Conservation (phyloP, 495 filamentous ascomycete species). For the Bacidia rubella region DNA sequence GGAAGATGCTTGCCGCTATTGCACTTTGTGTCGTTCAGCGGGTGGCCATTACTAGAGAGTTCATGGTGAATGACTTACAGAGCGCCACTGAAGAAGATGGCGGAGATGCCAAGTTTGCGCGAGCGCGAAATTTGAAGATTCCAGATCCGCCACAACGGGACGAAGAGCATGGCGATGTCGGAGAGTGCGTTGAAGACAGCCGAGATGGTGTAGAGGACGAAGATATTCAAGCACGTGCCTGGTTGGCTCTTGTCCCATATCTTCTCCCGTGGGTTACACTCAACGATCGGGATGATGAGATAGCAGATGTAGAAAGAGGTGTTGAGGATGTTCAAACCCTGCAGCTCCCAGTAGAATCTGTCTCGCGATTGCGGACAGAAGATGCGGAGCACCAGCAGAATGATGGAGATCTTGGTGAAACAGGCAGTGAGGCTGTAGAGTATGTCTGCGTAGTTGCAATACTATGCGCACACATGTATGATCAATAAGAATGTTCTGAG, state of each 20-base stretch:
- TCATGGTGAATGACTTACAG: constrained; percentile 4
- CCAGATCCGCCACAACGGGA: constrained; percentile 14
- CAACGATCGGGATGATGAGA: constrained; percentile 15
- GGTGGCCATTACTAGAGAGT: not conserved
- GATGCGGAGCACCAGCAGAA: constrained; percentile 18
- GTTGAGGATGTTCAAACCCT: constrained; percentile 14
- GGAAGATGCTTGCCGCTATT: constrained; percentile 11
- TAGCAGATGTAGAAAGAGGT: constrained; percentile 5
- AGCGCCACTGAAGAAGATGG: constrained; percentile 7
- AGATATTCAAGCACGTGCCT: constrained; percentile 11
- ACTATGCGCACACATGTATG: constrained; percentile 5
- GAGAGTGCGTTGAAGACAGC: constrained; percentile 10
- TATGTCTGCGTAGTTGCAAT: constrained; percentile 10
- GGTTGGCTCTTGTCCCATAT: constrained; percentile 10
- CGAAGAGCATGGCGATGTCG: constrained; percentile 11
- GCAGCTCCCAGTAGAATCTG: constrained; percentile 8
- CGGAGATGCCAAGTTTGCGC: constrained; percentile 9
- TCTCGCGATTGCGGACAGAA: constrained; percentile 13
- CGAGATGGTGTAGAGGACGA: constrained; percentile 2
- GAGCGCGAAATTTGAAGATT: constrained; percentile 12
- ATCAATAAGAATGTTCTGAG: not conserved
- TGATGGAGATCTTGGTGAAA: constrained; percentile 13
- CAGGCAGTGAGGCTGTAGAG: constrained; percentile 7
- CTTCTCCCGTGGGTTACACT: constrained; percentile 11
- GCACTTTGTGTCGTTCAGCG: constrained; percentile 2